Conservation (phyloP, 345 rosid genomes). For the Acer saccharum region DNA sequence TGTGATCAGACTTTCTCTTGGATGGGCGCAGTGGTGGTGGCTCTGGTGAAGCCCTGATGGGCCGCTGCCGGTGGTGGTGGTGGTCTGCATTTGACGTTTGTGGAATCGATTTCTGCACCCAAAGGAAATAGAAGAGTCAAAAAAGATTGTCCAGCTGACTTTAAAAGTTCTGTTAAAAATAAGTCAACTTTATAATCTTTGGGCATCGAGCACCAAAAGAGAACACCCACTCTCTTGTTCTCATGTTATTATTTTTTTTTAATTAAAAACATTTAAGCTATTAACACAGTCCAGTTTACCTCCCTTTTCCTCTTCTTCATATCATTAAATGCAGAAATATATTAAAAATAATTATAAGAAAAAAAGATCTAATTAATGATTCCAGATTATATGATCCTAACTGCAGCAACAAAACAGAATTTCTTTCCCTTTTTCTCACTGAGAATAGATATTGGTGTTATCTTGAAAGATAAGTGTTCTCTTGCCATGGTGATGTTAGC, state of each 20-base stretch:
- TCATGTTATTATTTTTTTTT: no score
- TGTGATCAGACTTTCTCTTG: constrained; percentile 65
- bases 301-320: no score
- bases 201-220: background rate
- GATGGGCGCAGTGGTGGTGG: constrained; percentile 55
- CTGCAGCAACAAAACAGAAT: background rate
- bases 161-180: background rate
- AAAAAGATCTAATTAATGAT: no score
- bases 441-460: background rate
- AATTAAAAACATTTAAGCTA: no score
- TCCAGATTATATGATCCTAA: no score
- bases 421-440: background rate
- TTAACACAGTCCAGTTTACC: no score
- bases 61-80: constrained; percentile 45
- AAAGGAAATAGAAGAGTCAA: background rate
- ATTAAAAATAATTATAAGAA: no score
- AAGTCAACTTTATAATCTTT: no score
- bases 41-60: constrained; percentile 54
- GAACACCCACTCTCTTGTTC: background rate
- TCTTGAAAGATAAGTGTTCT: constrained; percentile 1
- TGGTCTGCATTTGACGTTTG: constrained; percentile 40
- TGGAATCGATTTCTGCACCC: constrained; percentile 44
- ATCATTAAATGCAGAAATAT: no score
- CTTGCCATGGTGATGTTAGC: constrained; percentile 2
- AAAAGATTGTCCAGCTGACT: background rate